phyloP scores from a whole-genome alignment of 2,329 filamentous ascomycete genomes.

The Mycosphaerella sp. region DNA sequence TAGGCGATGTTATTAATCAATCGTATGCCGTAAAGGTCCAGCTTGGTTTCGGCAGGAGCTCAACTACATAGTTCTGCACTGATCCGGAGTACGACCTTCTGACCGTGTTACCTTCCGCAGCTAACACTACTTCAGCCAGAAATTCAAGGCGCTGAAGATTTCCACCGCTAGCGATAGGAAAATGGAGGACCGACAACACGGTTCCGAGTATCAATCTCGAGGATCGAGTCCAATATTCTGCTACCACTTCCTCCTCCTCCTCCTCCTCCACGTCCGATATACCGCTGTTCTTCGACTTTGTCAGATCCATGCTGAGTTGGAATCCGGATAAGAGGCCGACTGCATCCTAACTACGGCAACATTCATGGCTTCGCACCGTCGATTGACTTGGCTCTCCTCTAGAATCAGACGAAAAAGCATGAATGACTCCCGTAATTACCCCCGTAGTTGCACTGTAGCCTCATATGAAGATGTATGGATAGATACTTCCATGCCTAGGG shows the following conservation, averaged over 20 bases:
- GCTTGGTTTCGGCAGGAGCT: conserved; percentile 9
- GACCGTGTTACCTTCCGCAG: not conserved
- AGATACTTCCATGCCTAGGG: too few species aligned
- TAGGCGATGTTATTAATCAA: conserved; percentile 1
- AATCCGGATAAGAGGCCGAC: conserved; percentile 4
- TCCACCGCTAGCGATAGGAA: too few species aligned
- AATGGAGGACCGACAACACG: not conserved
- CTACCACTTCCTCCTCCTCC: not conserved
- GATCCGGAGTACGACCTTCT: conserved; percentile 1
- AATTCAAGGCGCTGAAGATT: not conserved
- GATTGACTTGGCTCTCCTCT: too few species aligned
- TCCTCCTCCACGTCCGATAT: too few species aligned
- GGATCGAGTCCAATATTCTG: conserved; percentile 4
- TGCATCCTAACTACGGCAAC: conserved; percentile 6
- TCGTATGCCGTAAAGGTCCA: conserved; percentile 3
- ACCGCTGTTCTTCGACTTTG: conserved; percentile 3
- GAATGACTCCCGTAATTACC: too few species aligned
- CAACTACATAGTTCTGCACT: conserved; percentile 7
- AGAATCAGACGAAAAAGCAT: too few species aligned
- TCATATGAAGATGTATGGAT: too few species aligned
- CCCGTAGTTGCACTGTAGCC: too few species aligned
- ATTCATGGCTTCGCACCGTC: conserved; percentile 3
- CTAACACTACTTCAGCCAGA: not conserved
- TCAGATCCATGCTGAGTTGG: conserved; percentile 10
- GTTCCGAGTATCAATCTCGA: not conserved